Conservation (phyloP, 1,139 yeast species). For the Schizosaccharomyces versatilis region DNA sequence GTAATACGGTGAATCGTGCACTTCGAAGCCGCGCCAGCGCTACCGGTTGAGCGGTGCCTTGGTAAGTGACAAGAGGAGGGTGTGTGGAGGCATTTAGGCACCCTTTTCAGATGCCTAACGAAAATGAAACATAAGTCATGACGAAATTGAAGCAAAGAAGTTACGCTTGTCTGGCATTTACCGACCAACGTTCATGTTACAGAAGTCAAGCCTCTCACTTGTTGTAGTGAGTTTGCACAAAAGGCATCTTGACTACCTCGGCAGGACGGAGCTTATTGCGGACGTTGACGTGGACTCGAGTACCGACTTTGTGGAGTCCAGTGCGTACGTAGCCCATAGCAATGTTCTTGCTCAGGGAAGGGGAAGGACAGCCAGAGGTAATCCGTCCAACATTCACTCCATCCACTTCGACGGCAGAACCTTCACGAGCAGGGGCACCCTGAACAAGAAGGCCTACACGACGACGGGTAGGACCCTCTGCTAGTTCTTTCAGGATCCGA, state of each 20-base stretch:
- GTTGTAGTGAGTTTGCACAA: constrained; percentile 52
- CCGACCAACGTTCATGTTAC: too few relatives aligned
- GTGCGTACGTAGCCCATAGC: constrained; percentile 79
- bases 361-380: constrained; percentile 82
- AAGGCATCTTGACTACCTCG: constrained; percentile 57
- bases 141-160: not conserved
- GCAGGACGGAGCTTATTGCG: constrained; percentile 71
- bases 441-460: constrained; percentile 51
- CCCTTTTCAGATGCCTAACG: not conserved
- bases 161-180: too few relatives aligned
- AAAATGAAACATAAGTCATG: not conserved
- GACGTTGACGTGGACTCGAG: constrained; percentile 51
- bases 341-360: constrained; percentile 54
- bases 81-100: not conserved
- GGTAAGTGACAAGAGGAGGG: too few relatives aligned
- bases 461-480: constrained; percentile 33
- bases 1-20: too few relatives aligned
- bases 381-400: constrained; percentile 39
- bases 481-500: constrained; percentile 46
- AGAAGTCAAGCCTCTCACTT: constrained; percentile 17
- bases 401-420: constrained; percentile 36
- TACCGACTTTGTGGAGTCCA: constrained; percentile 51
- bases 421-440: constrained; percentile 87
- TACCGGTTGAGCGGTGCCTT: too few relatives aligned
- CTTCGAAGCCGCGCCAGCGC: too few relatives aligned